A percentile compares a stretch with the other conserved stretches of the same genome.
Conservation (phyloP, 108 stramenopile species). For the Schizochytrium sp. region DNA sequence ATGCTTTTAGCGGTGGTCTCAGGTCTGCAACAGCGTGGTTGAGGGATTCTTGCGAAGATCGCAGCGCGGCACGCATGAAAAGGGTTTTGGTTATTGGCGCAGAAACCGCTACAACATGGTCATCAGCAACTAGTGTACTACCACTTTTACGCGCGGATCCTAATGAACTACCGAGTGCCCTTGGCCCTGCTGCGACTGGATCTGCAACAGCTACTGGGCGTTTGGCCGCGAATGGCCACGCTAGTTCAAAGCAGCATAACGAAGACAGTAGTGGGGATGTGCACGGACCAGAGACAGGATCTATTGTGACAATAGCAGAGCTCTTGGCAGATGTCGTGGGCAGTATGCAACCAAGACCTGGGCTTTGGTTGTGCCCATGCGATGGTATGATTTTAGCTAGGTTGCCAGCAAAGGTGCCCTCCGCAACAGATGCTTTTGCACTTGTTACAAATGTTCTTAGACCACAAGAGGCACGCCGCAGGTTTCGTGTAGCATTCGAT, state of each 20-base stretch:
- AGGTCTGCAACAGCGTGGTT: too few species aligned
- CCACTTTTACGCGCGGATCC: not conserved
- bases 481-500: not conserved
- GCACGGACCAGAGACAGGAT: too few species aligned
- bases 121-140: not conserved
- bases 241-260: not conserved
- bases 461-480: not conserved
- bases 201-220: too few species aligned
- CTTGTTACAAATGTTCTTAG: not conserved
- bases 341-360: not conserved
- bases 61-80: not conserved
- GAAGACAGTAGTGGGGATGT: not conserved
- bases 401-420: not conserved
- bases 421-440: not conserved
- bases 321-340: not conserved
- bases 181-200: too few species aligned
- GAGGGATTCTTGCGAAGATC: too few species aligned
- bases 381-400: not conserved
- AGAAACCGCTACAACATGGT: not conserved
- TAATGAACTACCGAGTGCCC: not conserved
- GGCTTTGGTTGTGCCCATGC: slow-evolving; percentile 32
- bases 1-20: too few species aligned
- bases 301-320: not conserved
- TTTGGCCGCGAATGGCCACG: too few species aligned
- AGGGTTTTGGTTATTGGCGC: not conserved